Base-by-base conservation (phyloP, 331 rosid species). In the Quercus lobata region DNA sequence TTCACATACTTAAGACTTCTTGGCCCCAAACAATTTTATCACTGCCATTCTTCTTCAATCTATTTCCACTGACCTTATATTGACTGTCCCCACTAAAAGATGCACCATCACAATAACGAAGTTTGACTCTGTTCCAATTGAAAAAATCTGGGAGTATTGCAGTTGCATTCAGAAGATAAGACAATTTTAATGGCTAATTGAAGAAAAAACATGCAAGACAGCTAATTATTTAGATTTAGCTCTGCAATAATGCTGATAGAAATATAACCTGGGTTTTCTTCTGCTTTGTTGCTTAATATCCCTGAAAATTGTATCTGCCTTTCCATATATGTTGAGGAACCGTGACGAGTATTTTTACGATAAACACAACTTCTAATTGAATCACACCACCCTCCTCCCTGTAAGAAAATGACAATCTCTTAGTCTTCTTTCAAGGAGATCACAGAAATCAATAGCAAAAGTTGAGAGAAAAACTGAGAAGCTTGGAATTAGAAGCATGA, bases 351-450 rank as follows among this genome's bases (percentile, higher is more conserved):
- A 37, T 97, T 92, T 81, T 94, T 94, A 66, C 97, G 90, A 25
- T 78, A 94, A 35, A 89, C 92, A 79, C 98, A 94, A 70, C 52
- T 89, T 75, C 44, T 88, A 55, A 94, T 83, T 34, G 90, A 78
- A 80, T 94, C 90, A 71, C 97, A 92, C 97, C 98, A 94, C 9
- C 97, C 98, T 37, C 98, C 97, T 71, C 98, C 97, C 93, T 91
- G 83, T 80, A 82, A 49, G 17, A 49, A 49, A 49, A 11, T 58
- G 68, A 85, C 82, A 72, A 32, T 69, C 72, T 55, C 75, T 55
- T 69, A 82, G 10, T 37, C 11, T 14, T 69, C 49, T 70, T 60
- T 44, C n/a, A 70, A 62, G 46, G 35, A 61, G 29, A 69, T 58
- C 9, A 30, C 29, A 12, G 69, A 61, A 44, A 72, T 73, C 46